Conservation (phyloP, 441 rosid genomes). For the Heliophila coronopifolia region DNA sequence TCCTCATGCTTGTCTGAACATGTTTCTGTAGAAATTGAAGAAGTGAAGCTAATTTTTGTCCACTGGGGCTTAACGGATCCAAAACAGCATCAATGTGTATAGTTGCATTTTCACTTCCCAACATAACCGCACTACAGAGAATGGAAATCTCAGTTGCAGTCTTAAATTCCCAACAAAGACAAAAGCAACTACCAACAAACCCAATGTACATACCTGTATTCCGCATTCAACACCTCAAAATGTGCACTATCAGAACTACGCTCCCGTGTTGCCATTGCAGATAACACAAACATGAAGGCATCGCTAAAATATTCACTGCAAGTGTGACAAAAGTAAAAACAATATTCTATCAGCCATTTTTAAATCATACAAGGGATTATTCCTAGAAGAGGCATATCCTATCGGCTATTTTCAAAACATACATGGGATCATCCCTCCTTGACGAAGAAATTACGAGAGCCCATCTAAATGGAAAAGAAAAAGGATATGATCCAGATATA, state of each 20-base stretch:
- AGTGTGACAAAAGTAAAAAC: slow-evolving; percentile 19
- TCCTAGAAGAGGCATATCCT: slow-evolving; percentile 15
- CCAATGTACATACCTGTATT: slow-evolving; percentile 51
- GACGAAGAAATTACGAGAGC: slow-evolving; percentile 7
- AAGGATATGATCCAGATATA: neutral
- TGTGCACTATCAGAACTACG: slow-evolving; percentile 95
- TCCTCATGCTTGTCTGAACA: slow-evolving; percentile 88
- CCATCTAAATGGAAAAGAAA: slow-evolving; percentile 6
- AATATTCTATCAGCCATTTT: slow-evolving; percentile 21
- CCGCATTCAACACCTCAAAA: slow-evolving; percentile 75
- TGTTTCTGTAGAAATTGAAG: slow-evolving; percentile 71
- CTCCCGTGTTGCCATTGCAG: slow-evolving; percentile 82
- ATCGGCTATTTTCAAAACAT: slow-evolving; percentile 14
- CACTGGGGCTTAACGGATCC: slow-evolving; percentile 87
- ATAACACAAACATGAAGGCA: slow-evolving; percentile 71
- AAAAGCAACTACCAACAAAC: slow-evolving; percentile 3
- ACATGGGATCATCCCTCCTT: slow-evolving; percentile 7
- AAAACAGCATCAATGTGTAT: slow-evolving; percentile 91
- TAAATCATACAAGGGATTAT: slow-evolving; percentile 9
- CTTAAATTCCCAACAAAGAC: slow-evolving; percentile 9
- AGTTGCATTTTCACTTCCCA: slow-evolving; percentile 64
- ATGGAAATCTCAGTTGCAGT: slow-evolving; percentile 12
- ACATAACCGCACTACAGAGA: slow-evolving; percentile 56
- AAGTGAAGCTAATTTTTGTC: slow-evolving; percentile 87
- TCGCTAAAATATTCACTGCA: slow-evolving; percentile 94